phyloP scores from a whole-genome alignment of 2,329 filamentous ascomycete genomes.

The Rhinocladiella similis region DNA sequence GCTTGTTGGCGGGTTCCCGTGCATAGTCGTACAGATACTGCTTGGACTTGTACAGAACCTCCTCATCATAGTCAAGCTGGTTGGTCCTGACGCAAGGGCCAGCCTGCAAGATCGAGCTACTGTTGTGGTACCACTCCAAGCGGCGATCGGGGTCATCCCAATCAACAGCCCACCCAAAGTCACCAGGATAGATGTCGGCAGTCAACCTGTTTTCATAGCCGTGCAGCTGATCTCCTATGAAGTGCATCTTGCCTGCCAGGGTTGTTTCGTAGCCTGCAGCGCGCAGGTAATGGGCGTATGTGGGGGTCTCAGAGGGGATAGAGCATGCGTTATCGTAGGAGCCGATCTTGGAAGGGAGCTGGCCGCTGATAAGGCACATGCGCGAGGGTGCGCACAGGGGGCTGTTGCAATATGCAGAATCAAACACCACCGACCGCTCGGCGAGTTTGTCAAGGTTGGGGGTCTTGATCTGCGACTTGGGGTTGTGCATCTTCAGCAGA shows the following conservation, averaged over 20 bases:
- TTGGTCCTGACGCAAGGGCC: conserved; percentile 88
- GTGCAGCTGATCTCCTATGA: conserved; percentile 90
- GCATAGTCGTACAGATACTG: conserved; percentile 92
- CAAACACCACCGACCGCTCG: conserved; percentile 80
- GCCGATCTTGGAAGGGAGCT: conserved; percentile 86
- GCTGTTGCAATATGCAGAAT: conserved; percentile 91
- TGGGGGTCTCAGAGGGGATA: conserved; percentile 79
- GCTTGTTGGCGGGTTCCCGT: conserved; percentile 67
- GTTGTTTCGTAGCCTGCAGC: conserved; percentile 84
- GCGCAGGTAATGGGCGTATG: conserved; percentile 89
- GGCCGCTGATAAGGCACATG: conserved; percentile 92
- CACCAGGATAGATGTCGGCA: conserved; percentile 92
- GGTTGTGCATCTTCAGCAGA: conserved; percentile 88
- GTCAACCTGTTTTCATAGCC: conserved; percentile 91
- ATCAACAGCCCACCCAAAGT: conserved; percentile 92
- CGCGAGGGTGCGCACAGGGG: conserved; percentile 89
- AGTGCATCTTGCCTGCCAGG: conserved; percentile 95
- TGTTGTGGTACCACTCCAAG: conserved; percentile 95
- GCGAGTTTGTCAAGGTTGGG: conserved; percentile 85
- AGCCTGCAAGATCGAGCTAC: conserved; percentile 87
- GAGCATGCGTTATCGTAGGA: conserved; percentile 90
- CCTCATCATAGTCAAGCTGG: conserved; percentile 93
- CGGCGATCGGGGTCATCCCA: conserved; percentile 82
- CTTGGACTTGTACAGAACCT: conserved; percentile 87
- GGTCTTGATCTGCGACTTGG: conserved; percentile 84